These are phyloP conservation scores for Hypoxylon sp. DNA, from an alignment of 2,329 filamentous ascomycete species.

Conservation along the genomic window DNA sequence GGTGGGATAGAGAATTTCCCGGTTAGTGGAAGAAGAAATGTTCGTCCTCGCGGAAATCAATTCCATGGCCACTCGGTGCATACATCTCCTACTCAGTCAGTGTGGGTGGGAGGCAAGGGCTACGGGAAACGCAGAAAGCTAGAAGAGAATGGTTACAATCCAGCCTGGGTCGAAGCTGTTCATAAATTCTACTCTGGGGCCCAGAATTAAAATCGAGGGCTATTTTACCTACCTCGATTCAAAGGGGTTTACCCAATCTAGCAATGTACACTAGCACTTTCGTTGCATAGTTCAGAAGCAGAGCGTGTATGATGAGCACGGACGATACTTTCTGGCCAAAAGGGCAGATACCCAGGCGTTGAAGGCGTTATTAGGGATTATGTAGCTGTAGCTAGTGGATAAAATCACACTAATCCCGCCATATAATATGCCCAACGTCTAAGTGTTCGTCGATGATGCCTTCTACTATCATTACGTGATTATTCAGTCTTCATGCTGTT, in stretches of 20 bases:
- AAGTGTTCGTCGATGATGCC: not conserved
- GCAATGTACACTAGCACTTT: conserved; percentile 19
- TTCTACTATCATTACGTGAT: not conserved
- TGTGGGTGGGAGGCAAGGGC: not conserved
- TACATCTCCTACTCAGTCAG: not conserved
- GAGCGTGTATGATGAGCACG: conserved; percentile 28
- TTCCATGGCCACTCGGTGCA: not conserved
- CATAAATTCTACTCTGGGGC: not conserved
- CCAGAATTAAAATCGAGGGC: not conserved
- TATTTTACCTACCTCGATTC: not conserved
- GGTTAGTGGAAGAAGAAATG: conserved; percentile 2
- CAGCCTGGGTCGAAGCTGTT: not conserved
- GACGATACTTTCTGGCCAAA: conserved; percentile 34
- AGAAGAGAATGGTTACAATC: not conserved
- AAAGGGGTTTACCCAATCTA: conserved; percentile 5
- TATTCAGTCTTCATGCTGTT: not conserved
- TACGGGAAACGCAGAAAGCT: not conserved
- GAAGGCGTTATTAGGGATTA: conserved; percentile 31
- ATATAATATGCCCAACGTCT: not conserved
- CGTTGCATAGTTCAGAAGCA: conserved; percentile 16
- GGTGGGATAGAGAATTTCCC: not conserved
- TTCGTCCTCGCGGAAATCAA: not conserved
- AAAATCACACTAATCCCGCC: conserved; percentile 1
- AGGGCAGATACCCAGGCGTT: conserved; percentile 46
- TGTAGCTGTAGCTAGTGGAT: conserved; percentile 8